Base-by-base conservation (phyloP, 768 basidiomycete species). In the Terana coerulea region DNA sequence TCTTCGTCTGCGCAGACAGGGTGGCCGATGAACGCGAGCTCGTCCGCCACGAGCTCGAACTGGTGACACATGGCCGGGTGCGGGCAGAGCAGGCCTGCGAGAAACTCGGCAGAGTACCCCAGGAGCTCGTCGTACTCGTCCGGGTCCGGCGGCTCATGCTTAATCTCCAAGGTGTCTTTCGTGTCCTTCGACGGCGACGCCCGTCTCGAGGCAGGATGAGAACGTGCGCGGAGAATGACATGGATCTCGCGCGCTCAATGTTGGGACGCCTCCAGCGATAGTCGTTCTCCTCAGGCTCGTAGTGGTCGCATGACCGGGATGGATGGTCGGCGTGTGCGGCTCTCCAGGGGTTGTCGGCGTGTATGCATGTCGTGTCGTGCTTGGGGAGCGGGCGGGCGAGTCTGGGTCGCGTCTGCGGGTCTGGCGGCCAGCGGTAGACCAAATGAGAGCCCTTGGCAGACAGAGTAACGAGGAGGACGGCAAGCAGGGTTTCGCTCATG, bases 11-110 rank as follows among this genome's bases (percentile, higher is more conserved):
- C 80, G 63, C 87, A 89, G 2, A 98, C 93, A 1, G 95, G 97
- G 66, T 98, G 95, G 0, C 97, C 97, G 37, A 98, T 77, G 66
- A 98, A 98, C 5, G 84, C 90, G 22, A 98, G 75, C 60, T 94
- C 86, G 64, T 98, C 94, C 22, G 97, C 86, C 34, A 91, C 69
- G 26, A 99, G 79, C 65, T 95, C 93, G 63, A 97, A 98, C 66
- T 92, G 90, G 67, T 99, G 92, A 61, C 93, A 97, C 67, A 94
- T 81, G 12, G 83, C 76, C 26, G 74, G 70, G 39, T 83, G 77
- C 0, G 95, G 94, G 53, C 87, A 88, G 2, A 98, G 75, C 57
- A 95, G 71, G 37, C 78, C 78, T 22, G 91, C 89, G 26, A 98
- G 75, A 61, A 92, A 89, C 53, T 88, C 85, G 5, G 86, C 72